A percentile compares a stretch with the other conserved stretches of the same genome.
phyloP scores from a whole-genome alignment of 1,139 yeast species.

The Candida neerlandica region DNA sequence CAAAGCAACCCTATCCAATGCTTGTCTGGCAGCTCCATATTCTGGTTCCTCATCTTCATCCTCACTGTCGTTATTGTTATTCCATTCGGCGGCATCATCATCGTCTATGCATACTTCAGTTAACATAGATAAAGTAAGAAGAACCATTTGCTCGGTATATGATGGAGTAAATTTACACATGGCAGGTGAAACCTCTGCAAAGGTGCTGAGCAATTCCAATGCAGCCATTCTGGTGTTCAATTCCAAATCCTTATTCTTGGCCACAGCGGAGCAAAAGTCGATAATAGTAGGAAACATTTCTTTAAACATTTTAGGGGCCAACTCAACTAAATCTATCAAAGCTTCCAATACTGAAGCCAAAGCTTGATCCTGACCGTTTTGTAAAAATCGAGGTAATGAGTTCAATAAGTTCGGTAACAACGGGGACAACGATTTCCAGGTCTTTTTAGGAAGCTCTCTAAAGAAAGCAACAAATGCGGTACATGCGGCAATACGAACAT shows the following conservation, averaged over 20 bases:
- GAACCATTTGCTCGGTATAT: constrained; percentile 72
- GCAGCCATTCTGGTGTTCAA: constrained; percentile 81
- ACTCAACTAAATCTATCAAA: constrained; percentile 83
- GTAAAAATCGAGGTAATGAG: constrained; percentile 82
- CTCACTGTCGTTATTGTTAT: constrained; percentile 74
- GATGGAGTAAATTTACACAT: constrained; percentile 86
- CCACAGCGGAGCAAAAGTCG: constrained; percentile 79
- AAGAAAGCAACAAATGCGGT: constrained; percentile 91
- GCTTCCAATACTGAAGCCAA: constrained; percentile 87
- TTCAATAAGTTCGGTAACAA: constrained; percentile 81
- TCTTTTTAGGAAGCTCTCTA: constrained; percentile 72
- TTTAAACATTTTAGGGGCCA: constrained; percentile 93
- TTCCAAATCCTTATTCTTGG: constrained; percentile 80
- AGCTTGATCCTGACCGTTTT: constrained; percentile 76
- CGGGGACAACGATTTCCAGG: constrained; percentile 77
- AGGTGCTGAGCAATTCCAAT: constrained; percentile 82
- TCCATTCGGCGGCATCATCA: constrained; percentile 87
- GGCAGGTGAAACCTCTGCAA: constrained; percentile 90
- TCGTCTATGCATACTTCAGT: constrained; percentile 92
- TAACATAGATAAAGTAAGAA: constrained; percentile 78
- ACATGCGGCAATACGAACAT: constrained; percentile 88
- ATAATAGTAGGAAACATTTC: constrained; percentile 87
- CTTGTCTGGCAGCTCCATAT: constrained; percentile 90
- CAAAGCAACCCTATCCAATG: constrained; percentile 86
- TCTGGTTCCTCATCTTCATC: constrained; percentile 87